These are phyloP conservation scores for Exophiala dermatitidis DNA, from an alignment of 2,329 filamentous ascomycete species.

Conservation along the genomic window DNA sequence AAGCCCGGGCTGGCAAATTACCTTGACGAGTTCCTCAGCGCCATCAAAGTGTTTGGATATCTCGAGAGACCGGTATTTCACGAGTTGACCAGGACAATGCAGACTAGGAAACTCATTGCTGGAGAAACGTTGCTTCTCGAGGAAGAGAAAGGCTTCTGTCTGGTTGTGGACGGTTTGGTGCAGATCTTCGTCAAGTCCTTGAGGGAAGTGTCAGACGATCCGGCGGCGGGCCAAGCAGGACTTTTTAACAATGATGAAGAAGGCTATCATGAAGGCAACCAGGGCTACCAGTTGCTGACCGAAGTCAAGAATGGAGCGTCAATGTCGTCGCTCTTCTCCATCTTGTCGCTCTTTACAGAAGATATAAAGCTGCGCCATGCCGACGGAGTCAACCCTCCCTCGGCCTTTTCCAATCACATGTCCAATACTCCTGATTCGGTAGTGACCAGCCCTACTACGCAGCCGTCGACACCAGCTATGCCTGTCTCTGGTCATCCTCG, in stretches of 20 bases:
- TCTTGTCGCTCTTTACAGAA: conserved; percentile 93
- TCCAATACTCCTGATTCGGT: conserved; percentile 34
- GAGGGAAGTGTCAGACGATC: conserved; percentile 39
- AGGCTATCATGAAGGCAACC: conserved; percentile 54
- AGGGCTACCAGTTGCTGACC: conserved; percentile 88
- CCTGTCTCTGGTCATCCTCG: background rate
- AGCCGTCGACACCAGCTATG: conserved; percentile 28
- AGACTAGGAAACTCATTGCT: conserved; percentile 90
- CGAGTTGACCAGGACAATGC: conserved; percentile 95
- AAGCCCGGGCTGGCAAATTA: conserved; percentile 95
- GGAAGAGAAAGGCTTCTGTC: conserved; percentile 95
- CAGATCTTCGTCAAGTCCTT: conserved; percentile 97
- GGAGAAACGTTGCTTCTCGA: conserved; percentile 92
- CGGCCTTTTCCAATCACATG: conserved; percentile 31
- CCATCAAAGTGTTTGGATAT: conserved; percentile 98
- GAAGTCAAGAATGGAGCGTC: conserved; percentile 97
- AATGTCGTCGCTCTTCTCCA: conserved; percentile 97
- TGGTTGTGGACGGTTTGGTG: conserved; percentile 91
- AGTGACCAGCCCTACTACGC: conserved; percentile 34
- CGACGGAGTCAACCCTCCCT: conserved; percentile 34
- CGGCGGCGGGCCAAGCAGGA: conserved; percentile 37
- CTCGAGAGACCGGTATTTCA: conserved; percentile 95
- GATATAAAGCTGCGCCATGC: conserved; percentile 73
- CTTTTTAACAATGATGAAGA: conserved; percentile 67
- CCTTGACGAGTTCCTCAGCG: conserved; percentile 92